Conservation (phyloP, 495 filamentous ascomycete species). For the Pyrenopolyporus hunteri region DNA sequence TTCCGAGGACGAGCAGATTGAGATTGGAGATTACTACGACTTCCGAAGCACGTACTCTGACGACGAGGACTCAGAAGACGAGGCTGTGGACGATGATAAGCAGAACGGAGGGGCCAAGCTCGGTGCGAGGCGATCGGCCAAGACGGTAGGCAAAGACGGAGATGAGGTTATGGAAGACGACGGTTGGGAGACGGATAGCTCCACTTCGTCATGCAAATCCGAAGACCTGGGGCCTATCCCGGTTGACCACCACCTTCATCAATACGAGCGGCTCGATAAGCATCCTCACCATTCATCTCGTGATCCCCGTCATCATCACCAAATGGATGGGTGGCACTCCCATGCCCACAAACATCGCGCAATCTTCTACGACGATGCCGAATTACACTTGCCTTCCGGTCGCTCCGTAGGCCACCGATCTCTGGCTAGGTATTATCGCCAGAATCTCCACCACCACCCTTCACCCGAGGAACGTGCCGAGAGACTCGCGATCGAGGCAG, state of each 20-base stretch:
- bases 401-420: constrained; percentile 90
- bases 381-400: constrained; percentile 91
- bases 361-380: constrained; percentile 86
- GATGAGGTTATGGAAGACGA: constrained; percentile 63
- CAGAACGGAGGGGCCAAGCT: constrained; percentile 66
- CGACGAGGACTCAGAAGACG: constrained; percentile 65
- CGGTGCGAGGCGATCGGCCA: constrained; percentile 55
- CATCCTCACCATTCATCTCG: constrained; percentile 70
- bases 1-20: constrained; percentile 86
- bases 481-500: constrained; percentile 60
- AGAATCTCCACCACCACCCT: constrained; percentile 87
- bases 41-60: constrained; percentile 95
- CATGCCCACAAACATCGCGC: constrained; percentile 71
- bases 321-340: constrained; percentile 74
- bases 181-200: constrained; percentile 93
- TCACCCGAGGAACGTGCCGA: constrained; percentile 69
- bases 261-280: constrained; percentile 63
- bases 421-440: constrained; percentile 82
- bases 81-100: constrained; percentile 54
- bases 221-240: constrained; percentile 75
- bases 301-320: constrained; percentile 68
- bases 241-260: constrained; percentile 65
- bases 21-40: constrained; percentile 98
- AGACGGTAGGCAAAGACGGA: constrained; percentile 54
- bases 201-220: constrained; percentile 80